phyloP scores from a whole-genome alignment of 768 basidiomycete genomes.

The Lactarius deliciosus region DNA sequence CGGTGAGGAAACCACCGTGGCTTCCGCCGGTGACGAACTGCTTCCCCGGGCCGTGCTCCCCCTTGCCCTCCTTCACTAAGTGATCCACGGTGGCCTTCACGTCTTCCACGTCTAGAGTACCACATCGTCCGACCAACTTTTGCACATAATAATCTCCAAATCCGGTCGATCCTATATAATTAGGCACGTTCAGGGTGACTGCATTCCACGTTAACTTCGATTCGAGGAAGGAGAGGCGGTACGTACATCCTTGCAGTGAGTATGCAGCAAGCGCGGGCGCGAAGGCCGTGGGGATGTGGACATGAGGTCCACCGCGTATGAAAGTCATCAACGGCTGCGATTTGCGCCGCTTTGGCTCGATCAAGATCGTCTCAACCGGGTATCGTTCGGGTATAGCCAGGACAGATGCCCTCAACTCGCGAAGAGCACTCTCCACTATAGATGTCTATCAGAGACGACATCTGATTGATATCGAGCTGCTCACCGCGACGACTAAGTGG shows the following conservation, averaged over 20 bases:
- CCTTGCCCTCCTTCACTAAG: conserved; percentile 33
- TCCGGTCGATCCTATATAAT: conserved; percentile 39
- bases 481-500: no score
- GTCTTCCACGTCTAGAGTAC: conserved; percentile 38
- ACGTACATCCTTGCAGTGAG: conserved; percentile 32
- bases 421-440: conserved; percentile 22
- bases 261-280: conserved; percentile 25
- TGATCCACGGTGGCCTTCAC: conserved; percentile 32
- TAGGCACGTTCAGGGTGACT: conserved; percentile 34
- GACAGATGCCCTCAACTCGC: conserved; percentile 17
- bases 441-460: not conserved
- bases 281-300: conserved; percentile 29
- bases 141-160: conserved; percentile 36
- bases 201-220: not conserved
- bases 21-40: conserved; percentile 35
- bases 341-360: conserved; percentile 20
- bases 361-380: conserved; percentile 28
- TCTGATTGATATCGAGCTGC: no score
- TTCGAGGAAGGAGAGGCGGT: not conserved
- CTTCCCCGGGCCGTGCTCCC: conserved; percentile 30
- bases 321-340: conserved; percentile 27
- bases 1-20: conserved; percentile 37
- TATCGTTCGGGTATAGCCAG: conserved; percentile 24
- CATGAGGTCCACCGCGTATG: conserved; percentile 39
- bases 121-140: conserved; percentile 35